Percentiles rank a stretch among this genome's conserved stretches.
Evolutionary conservation across 306 rosid species (phyloP).

Genomic region (Ormosia emarginata): DNA sequence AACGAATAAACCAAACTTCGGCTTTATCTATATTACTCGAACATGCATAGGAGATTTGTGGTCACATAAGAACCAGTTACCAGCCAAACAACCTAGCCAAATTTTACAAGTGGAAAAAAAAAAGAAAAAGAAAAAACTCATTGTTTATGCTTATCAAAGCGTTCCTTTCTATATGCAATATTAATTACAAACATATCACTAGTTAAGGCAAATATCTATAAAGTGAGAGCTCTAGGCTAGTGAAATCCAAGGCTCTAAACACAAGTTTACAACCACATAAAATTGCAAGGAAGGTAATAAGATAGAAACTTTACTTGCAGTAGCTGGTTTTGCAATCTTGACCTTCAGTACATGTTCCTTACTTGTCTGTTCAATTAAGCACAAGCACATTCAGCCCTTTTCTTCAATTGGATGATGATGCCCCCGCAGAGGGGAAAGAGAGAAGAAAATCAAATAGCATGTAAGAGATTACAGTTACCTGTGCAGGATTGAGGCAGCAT

Average conservation of each 20-base stretch:
- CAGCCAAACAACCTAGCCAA: constrained; percentile 9
- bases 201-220: background rate
- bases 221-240: background rate
- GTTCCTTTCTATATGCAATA: background rate
- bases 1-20: background rate
- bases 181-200: background rate
- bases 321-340: constrained; percentile 68
- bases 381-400: background rate
- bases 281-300: background rate
- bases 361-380: constrained; percentile 45
- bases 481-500: constrained; percentile 79
- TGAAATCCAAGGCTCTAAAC: background rate
- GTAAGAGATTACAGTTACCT: constrained; percentile 43
- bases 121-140: background rate
- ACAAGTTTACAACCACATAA: background rate
- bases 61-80: constrained; percentile 11
- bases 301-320: constrained; percentile 62
- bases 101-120: background rate
- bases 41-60: background rate
- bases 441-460: background rate
- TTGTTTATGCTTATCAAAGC: constrained; percentile 17
- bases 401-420: background rate
- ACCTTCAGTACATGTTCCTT: constrained; percentile 55
- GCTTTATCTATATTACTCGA: background rate
- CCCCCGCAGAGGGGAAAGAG: background rate